These are phyloP conservation scores for Aspergillus avenaceus DNA, from an alignment of 495 filamentous ascomycete genomes.

Conservation along the genomic window DNA sequence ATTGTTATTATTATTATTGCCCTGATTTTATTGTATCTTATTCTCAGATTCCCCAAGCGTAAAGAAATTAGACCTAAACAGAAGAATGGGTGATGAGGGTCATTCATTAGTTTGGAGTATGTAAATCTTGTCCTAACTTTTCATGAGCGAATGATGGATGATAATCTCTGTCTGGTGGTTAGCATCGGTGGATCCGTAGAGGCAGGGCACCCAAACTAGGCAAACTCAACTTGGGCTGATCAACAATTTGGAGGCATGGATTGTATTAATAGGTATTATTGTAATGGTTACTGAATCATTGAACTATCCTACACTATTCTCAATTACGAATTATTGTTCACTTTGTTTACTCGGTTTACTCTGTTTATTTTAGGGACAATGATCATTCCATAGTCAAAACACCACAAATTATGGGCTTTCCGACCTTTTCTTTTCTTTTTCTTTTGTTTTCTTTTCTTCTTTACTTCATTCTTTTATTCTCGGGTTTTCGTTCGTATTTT, in stretches of 20 bases:
- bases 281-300: too few species aligned
- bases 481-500: neutral
- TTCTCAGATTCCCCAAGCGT: too few species aligned
- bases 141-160: constrained; percentile 9
- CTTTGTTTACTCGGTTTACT: too few species aligned
- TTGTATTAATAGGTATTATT: neutral
- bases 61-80: too few species aligned
- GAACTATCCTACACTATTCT: too few species aligned
- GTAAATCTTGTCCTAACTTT: neutral
- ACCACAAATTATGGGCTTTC: too few species aligned
- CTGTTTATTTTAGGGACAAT: too few species aligned
- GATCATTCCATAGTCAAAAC: too few species aligned
- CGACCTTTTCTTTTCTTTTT: too few species aligned
- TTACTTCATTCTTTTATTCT: neutral
- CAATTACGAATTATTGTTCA: too few species aligned
- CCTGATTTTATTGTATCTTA: neutral
- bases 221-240: constrained; percentile 14
- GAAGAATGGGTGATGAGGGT: neutral
- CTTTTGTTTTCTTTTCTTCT: neutral
- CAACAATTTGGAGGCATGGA: neutral
- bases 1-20: neutral
- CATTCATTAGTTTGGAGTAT: neutral
- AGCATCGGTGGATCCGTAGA: constrained; percentile 9
- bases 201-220: constrained; percentile 16
- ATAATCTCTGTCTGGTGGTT: neutral